Percentiles rank a stretch among this genome's conserved stretches.
Evolutionary conservation across 768 basidiomycete genomes (phyloP).

Genomic region (Pulveroboletus sp.): DNA sequence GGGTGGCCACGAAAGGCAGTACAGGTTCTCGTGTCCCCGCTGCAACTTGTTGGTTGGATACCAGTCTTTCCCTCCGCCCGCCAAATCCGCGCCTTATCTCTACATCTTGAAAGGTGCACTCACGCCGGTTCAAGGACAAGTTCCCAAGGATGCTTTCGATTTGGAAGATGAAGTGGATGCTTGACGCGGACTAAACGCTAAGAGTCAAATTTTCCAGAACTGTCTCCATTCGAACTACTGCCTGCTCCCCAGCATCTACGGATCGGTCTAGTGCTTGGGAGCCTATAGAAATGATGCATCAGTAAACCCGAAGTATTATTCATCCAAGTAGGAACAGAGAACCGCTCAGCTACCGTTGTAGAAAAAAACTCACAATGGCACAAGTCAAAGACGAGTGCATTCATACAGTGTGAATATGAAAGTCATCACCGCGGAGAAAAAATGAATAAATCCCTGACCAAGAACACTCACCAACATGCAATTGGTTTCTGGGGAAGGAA

Average conservation of each 20-base stretch:
- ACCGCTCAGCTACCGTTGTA: conserved; percentile 86
- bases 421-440: conserved; percentile 47
- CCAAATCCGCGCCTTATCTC: conserved; percentile 72
- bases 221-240: background rate
- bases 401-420: conserved; percentile 78
- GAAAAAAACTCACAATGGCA: conserved; percentile 54
- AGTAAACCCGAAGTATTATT: conserved; percentile 2
- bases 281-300: background rate
- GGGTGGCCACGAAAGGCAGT: conserved; percentile 74
- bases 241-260: background rate
- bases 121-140: conserved; percentile 85
- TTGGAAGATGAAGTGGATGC: conserved; percentile 32
- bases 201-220: background rate
- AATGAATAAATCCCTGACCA: no score
- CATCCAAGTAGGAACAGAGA: conserved; percentile 10
- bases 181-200: conserved; percentile 3
- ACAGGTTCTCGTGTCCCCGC: conserved; percentile 57
- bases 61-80: conserved; percentile 73
- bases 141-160: conserved; percentile 82
- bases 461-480: conserved; percentile 18
- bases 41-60: conserved; percentile 57
- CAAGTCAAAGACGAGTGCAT: conserved; percentile 39
- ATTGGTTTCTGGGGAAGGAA: background rate
- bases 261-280: background rate
- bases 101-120: conserved; percentile 82